Base-by-base conservation (phyloP, 768 basidiomycete genomes). In the Suillus placidus region DNA sequence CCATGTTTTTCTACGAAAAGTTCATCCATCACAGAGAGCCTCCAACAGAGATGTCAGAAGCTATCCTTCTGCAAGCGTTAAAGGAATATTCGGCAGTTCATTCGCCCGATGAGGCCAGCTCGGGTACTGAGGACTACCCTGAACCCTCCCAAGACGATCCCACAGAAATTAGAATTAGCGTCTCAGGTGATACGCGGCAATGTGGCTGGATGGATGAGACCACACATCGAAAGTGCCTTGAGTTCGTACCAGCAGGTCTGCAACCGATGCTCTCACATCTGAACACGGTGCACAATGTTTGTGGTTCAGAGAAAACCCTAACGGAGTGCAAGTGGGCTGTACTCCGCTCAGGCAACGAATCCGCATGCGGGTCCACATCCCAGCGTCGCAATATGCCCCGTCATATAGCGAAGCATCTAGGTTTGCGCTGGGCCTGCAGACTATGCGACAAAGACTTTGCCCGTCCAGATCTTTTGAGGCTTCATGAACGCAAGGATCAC, bases 401-500 rank as follows among this genome's bases (percentile, higher is more conserved):
- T 1, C 75, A 74, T 16, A 58, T 61, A 0, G 69, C 70, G 7
- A 69, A 42, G 1, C 73, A 76, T 43, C 71, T 71, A 20, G 60
- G n/a, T 0, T 5, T 62, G 14, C 73, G 71, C 34, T 61, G 62
- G 54, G 13, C 35, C 4, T 74, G 74, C 47, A 55, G 30, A 8
- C 5, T 61, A 14, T 74, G 74, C 57, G 38, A n/a, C 1, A 72
- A 54, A 30, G 49, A 64, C 10, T 74, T 74, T 61, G 74, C 73
- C 12, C 74, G 73, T 4, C 30, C 47, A 54, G 73, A 76, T 45
- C 74, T 37, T 61, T 52, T 63, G 60, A 60, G 3, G 1, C 23
- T 40, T 2, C 75, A 74, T n/a, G 16, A 74, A 13, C 62, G 4
- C 35, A 32, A 7, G 7, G 45, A 64, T n/a, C 73, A 74, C 56